Base-by-base conservation (phyloP, 2,329 filamentous ascomycete genomes). In the Alternaria postmessia region DNA sequence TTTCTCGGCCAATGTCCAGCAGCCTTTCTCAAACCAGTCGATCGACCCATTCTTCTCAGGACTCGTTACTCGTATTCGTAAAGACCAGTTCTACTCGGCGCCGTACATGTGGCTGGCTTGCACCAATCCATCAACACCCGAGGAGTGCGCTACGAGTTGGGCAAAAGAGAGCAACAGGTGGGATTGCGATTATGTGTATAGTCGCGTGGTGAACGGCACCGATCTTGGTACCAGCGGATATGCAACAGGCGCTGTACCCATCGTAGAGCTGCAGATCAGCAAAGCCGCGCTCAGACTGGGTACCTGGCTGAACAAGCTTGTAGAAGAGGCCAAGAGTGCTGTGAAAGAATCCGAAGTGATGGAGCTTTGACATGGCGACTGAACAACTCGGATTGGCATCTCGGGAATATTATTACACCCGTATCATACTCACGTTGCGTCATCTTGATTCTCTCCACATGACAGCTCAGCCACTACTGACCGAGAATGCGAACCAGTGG, bases 141-240 rank as follows among this genome's bases (percentile, higher is more conserved):
- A 72, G 18, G 62, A 70, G 9, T 81, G 79, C 57, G 77, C 79
- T 2, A 65, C 74, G 18, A 56, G 38, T 8, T 81, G 78, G 78
- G 79, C 79, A 4, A 68, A 69, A 7, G 78, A 80, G 41, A 78
- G 73, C 49, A 80, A 80, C 52, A 68, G 63, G 5, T 78, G 77
- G 76, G 78, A 72, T 5, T 81, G 79, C 57, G 73, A 77, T 44
- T 80, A 80, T 54, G 78, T 80, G 7, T 81, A 78, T 49, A 71
- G 66, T 20, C 68, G 69, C 11, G 61, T 72, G 7, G 59, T 61
- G n/a, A 74, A 75, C 20, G 66, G 66, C 12, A 75, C 69, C 1
- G 76, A 80, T 65, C 66, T 80, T 14, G 70, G 73, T 0, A 75
- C 67, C 6, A 70, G 73, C 51, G 78, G 78, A 5, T 81, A 80